Evolutionary conservation across 1,284 basidiomycete species (phyloP).

Genomic region (Moesziomyces globuligerus): DNA sequence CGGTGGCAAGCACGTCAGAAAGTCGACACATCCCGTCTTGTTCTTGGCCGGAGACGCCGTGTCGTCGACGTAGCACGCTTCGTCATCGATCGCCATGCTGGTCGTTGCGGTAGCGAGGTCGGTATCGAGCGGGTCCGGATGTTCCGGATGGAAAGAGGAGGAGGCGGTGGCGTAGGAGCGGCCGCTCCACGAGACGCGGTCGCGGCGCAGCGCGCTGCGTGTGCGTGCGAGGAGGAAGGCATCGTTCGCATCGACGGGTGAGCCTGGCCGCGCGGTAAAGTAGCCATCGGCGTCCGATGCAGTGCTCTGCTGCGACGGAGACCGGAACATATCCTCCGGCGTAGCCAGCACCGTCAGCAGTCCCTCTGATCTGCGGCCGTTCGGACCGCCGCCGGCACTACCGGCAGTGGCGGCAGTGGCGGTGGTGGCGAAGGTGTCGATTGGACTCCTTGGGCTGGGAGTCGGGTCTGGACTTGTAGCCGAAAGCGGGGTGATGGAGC

Average conservation of each 20-base stretch:
- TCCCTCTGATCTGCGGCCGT: constrained; percentile 1
- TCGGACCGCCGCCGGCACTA: neutral
- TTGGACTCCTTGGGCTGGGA: constrained; percentile 4
- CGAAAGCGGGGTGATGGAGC: constrained; percentile 20
- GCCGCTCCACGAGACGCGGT: constrained; percentile 22
- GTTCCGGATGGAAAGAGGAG: constrained; percentile 2
- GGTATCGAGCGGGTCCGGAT: constrained; percentile 10
- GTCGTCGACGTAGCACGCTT: constrained; percentile 25
- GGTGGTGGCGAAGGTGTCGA: neutral
- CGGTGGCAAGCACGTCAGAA: constrained; percentile 38
- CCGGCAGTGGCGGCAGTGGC: neutral
- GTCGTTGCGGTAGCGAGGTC: constrained; percentile 11
- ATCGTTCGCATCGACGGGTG: constrained; percentile 12
- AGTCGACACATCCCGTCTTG: constrained; percentile 27
- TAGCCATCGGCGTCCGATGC: constrained; percentile 31
- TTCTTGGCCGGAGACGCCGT: neutral
- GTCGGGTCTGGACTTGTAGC: constrained; percentile 4
- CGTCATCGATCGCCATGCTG: constrained; percentile 11
- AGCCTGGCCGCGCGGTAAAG: constrained; percentile 34
- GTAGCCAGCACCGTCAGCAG: constrained; percentile 14
- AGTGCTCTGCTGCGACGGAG: constrained; percentile 26
- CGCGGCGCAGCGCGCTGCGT: constrained; percentile 15
- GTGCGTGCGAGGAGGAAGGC: constrained; percentile 3
- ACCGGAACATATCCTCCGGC: constrained; percentile 19
- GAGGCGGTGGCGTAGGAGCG: constrained; percentile 8